Conservation (phyloP, 1,139 yeast genomes). For the Blastobotrys persicus region DNA sequence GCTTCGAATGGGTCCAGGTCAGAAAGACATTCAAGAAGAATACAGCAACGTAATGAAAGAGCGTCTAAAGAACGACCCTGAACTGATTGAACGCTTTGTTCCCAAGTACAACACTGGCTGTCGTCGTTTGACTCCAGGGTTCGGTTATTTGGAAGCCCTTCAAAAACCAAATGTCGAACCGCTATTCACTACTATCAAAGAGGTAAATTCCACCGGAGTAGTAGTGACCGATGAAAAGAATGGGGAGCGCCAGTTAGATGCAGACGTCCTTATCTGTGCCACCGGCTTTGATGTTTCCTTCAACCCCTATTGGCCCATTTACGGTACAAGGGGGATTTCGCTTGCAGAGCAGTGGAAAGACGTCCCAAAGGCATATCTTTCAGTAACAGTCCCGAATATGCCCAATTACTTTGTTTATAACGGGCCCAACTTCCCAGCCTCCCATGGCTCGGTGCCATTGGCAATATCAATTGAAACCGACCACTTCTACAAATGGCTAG, state of each 20-base stretch:
- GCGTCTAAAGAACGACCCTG: slow-evolving; percentile 20
- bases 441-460: slow-evolving; percentile 17
- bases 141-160: slow-evolving; percentile 24
- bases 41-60: slow-evolving; percentile 16
- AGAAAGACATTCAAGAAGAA: slow-evolving; percentile 10
- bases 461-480: slow-evolving; percentile 8
- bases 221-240: not conserved
- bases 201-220: slow-evolving; percentile 12
- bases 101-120: slow-evolving; percentile 26
- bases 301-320: slow-evolving; percentile 22
- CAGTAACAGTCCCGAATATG: slow-evolving; percentile 19
- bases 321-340: slow-evolving; percentile 18
- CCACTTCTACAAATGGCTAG: slow-evolving; percentile 7
- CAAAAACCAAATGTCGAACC: slow-evolving; percentile 20
- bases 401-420: slow-evolving; percentile 22
- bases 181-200: slow-evolving; percentile 12
- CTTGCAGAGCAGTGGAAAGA: slow-evolving; percentile 18
- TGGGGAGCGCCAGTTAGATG: slow-evolving; percentile 9
- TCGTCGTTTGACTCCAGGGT: slow-evolving; percentile 28
- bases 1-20: slow-evolving; percentile 10
- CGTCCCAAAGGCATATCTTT: slow-evolving; percentile 18
- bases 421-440: slow-evolving; percentile 23
- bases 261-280: slow-evolving; percentile 23
- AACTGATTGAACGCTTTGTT: slow-evolving; percentile 19
- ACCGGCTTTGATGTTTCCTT: slow-evolving; percentile 24